These are phyloP conservation scores for Xenosphaeropsis pyriputrescens DNA, from an alignment of 2,329 filamentous ascomycete genomes.

Conservation along the genomic window DNA sequence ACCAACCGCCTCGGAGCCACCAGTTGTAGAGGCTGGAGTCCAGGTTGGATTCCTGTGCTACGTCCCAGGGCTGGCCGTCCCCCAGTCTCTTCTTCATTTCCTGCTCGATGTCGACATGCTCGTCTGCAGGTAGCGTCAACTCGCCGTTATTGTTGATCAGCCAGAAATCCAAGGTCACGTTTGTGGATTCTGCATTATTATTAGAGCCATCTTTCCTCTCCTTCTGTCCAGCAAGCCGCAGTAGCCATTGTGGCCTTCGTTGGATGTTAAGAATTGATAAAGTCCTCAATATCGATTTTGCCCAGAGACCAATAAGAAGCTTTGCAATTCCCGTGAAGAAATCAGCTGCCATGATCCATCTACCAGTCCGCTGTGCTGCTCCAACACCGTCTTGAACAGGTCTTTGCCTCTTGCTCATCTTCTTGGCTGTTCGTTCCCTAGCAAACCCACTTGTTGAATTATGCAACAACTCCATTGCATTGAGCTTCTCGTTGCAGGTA, in stretches of 20 bases:
- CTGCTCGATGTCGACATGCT: conserved; percentile 65
- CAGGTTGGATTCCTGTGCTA: conserved; percentile 47
- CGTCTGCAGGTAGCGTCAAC: conserved; percentile 38
- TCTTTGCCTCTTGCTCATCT: conserved; percentile 27
- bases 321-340: conserved; percentile 64
- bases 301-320: conserved; percentile 34
- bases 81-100: conserved; percentile 54
- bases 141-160: conserved; percentile 35
- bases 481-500: conserved; percentile 13
- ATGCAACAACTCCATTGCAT: conserved; percentile 15
- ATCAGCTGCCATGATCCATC: conserved; percentile 63
- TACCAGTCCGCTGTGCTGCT: conserved; percentile 59
- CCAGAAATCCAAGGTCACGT: conserved; percentile 32
- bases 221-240: conserved; percentile 14
- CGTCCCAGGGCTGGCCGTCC: conserved; percentile 23
- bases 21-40: conserved; percentile 67
- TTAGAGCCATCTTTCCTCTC: conserved; percentile 5
- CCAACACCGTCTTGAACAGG: conserved; percentile 53
- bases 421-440: conserved; percentile 53
- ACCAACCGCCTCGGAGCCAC: conserved; percentile 75
- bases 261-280: conserved; percentile 45
- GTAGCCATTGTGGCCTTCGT: conserved; percentile 49
- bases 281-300: conserved; percentile 14
- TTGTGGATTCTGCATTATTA: conserved; percentile 12
- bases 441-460: conserved; percentile 47